Conservation (phyloP, 192 early-diverging fungal species). For the Coemansia sp. region DNA sequence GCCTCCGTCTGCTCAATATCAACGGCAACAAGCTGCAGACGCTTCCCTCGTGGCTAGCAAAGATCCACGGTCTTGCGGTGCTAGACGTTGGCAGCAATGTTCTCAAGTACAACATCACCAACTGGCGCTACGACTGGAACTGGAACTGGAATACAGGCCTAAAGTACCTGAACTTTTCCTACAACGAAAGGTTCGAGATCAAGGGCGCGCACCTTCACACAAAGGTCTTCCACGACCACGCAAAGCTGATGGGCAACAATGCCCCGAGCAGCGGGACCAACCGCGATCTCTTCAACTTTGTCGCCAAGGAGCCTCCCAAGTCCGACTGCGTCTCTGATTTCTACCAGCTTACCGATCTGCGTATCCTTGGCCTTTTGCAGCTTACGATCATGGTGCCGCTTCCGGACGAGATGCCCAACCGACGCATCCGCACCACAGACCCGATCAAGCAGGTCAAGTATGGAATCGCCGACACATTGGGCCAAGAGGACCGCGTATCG, state of each 20-base stretch:
- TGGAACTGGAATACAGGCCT: slow-evolving; percentile 93
- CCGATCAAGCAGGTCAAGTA: slow-evolving; percentile 80
- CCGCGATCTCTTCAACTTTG: slow-evolving; percentile 46
- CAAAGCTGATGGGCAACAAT: slow-evolving; percentile 36
- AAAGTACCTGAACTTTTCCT: slow-evolving; percentile 85
- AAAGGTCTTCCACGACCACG: slow-evolving; percentile 51
- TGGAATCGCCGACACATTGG: slow-evolving; percentile 82
- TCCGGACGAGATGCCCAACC: slow-evolving; percentile 77
- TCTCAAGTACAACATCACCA: slow-evolving; percentile 89
- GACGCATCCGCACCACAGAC: slow-evolving; percentile 82
- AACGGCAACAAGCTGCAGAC: slow-evolving; percentile 90
- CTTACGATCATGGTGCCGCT: slow-evolving; percentile 79
- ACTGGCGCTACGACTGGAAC: slow-evolving; percentile 96
- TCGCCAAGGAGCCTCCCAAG: slow-evolving; percentile 55
- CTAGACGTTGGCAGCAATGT: slow-evolving; percentile 85
- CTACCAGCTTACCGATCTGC: slow-evolving; percentile 69
- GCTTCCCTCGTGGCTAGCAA: slow-evolving; percentile 87
- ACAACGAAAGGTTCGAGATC: slow-evolving; percentile 87
- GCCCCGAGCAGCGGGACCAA: slow-evolving; percentile 25
- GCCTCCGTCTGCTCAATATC: slow-evolving; percentile 71
- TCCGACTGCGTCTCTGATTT: slow-evolving; percentile 67
- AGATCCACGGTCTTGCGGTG: slow-evolving; percentile 71
- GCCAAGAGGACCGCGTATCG: slow-evolving; percentile 63
- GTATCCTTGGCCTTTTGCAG: slow-evolving; percentile 84
- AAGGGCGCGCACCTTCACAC: slow-evolving; percentile 61